Conservation (phyloP, 495 filamentous ascomycete genomes). For the Daldinia caldariorum region DNA sequence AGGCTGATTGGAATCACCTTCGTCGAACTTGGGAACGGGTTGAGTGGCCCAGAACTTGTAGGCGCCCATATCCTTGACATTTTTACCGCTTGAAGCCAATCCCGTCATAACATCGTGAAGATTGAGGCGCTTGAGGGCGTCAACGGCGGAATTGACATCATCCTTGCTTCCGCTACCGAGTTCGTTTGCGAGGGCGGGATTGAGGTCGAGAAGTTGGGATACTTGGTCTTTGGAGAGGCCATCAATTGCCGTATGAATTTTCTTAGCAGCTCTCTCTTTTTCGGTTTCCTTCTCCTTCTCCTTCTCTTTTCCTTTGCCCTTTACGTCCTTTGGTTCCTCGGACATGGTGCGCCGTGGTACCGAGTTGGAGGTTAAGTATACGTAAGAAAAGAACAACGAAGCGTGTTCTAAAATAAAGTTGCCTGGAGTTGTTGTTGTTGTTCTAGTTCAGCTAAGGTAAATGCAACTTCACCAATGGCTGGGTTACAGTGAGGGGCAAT, state of each 20-base stretch:
- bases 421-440: slow-evolving; percentile 6
- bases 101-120: slow-evolving; percentile 86
- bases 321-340: slow-evolving; percentile 60
- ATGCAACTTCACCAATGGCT: slow-evolving; percentile 16
- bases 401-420: not conserved
- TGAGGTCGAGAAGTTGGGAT: slow-evolving; percentile 65
- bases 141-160: slow-evolving; percentile 55
- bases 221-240: slow-evolving; percentile 60
- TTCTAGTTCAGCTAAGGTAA: slow-evolving; percentile 4
- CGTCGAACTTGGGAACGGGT: slow-evolving; percentile 85
- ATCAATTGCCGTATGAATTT: slow-evolving; percentile 54
- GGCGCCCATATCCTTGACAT: slow-evolving; percentile 91
- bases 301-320: slow-evolving; percentile 59
- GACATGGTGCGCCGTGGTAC: slow-evolving; percentile 49
- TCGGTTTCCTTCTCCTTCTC: slow-evolving; percentile 65
- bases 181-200: slow-evolving; percentile 70
- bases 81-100: slow-evolving; percentile 77
- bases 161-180: slow-evolving; percentile 47
- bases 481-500: slow-evolving; percentile 25
- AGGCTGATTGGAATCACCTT: slow-evolving; percentile 50
- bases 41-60: slow-evolving; percentile 99
- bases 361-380: not conserved
- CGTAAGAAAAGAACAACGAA: not conserved
- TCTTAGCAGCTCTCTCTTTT: slow-evolving; percentile 58
- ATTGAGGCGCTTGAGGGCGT: slow-evolving; percentile 76